phyloP scores from a whole-genome alignment of 139 green algal genomes.

The Coelastrella sp. region DNA sequence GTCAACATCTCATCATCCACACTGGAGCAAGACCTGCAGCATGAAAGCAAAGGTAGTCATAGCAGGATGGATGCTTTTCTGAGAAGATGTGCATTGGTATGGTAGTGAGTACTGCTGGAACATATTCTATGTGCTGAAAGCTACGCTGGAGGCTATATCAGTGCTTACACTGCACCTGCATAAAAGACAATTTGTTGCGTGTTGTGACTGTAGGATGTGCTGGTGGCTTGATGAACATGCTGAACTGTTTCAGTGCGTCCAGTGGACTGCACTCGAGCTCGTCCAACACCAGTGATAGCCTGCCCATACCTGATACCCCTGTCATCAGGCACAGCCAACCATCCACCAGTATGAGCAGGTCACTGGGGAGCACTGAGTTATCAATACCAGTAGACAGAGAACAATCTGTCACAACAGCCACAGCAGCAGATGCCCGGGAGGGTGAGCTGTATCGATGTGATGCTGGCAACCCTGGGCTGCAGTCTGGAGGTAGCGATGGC shows the following conservation, averaged over 20 bases:
- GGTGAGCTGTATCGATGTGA: not conserved
- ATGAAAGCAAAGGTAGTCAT: not conserved
- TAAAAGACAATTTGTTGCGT: not conserved
- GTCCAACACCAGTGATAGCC: not conserved
- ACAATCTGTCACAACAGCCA: not conserved
- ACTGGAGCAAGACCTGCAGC: constrained; percentile 17
- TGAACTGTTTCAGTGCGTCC: constrained; percentile 10
- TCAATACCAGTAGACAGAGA: not conserved
- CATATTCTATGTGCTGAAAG: too few relatives aligned
- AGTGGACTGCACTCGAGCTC: not conserved
- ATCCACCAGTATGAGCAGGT: not conserved
- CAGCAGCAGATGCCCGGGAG: not conserved
- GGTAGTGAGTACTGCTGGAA: too few relatives aligned
- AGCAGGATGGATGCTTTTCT: too few relatives aligned
- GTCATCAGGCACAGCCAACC: not conserved
- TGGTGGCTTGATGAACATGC: constrained; percentile 19
- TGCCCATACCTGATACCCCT: constrained; percentile 1
- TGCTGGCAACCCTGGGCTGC: not conserved
- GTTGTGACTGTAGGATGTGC: not conserved
- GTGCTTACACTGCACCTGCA: too few relatives aligned
- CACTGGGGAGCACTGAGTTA: not conserved
- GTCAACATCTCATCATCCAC: constrained; percentile 22
- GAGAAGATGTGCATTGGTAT: too few relatives aligned
- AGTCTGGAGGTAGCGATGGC: not conserved
- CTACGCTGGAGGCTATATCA: too few relatives aligned